Percentiles rank a stretch among this genome's conserved stretches.
phyloP scores from a whole-genome alignment of 2,329 filamentous ascomycete genomes.

The Diplodia sapinea region DNA sequence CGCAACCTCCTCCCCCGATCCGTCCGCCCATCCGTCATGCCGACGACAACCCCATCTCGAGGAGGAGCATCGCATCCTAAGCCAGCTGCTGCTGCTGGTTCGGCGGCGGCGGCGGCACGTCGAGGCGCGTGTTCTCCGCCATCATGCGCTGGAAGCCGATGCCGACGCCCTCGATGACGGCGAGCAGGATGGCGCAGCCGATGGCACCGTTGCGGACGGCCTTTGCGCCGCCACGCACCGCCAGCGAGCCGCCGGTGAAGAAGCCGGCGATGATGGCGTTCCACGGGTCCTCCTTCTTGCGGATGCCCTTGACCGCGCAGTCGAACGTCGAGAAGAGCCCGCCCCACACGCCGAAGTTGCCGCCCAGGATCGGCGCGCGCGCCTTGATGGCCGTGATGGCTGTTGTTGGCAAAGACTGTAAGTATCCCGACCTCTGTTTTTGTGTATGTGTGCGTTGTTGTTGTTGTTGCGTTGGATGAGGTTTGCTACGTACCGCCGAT shows the following conservation, averaged over 20 bases:
- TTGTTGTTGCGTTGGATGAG: neutral
- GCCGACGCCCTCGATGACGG: slow-evolving; percentile 95
- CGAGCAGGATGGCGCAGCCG: slow-evolving; percentile 90
- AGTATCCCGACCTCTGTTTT: slow-evolving; percentile 9
- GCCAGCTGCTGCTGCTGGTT: slow-evolving; percentile 33
- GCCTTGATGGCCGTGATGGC: slow-evolving; percentile 96
- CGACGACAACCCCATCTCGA: slow-evolving; percentile 30
- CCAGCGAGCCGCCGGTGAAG: slow-evolving; percentile 91
- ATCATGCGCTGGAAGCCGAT: slow-evolving; percentile 96
- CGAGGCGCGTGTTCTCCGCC: slow-evolving; percentile 83
- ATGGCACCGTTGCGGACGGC: slow-evolving; percentile 95
- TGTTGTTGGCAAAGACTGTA: slow-evolving; percentile 32
- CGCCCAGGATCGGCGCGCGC: slow-evolving; percentile 91
- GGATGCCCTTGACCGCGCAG: slow-evolving; percentile 87
- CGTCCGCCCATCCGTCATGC: neutral
- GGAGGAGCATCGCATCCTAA: slow-evolving; percentile 25
- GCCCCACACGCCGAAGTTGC: slow-evolving; percentile 98
- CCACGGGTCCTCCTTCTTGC: slow-evolving; percentile 97
- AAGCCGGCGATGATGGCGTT: slow-evolving; percentile 98
- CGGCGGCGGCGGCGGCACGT: slow-evolving; percentile 59
- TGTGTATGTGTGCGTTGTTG: slow-evolving; percentile 4
- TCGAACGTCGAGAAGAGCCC: slow-evolving; percentile 95
- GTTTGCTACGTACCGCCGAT: slow-evolving; percentile 69
- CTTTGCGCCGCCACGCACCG: slow-evolving; percentile 88
- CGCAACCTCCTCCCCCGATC: neutral